Evolutionary conservation across 345 rosid genomes (phyloP).

Genomic region (Nasturtium officinale): DNA sequence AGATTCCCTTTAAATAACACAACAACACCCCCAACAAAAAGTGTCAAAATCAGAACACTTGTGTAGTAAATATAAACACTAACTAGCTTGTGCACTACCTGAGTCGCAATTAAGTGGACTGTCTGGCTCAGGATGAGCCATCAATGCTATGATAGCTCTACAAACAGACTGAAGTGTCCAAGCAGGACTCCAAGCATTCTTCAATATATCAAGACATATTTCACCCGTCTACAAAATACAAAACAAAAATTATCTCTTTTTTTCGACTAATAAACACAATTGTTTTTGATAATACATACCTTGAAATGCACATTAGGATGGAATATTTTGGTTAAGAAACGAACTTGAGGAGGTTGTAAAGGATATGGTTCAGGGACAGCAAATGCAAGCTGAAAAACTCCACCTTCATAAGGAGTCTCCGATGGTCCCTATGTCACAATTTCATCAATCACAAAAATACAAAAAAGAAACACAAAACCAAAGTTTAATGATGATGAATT

Average conservation of each 20-base stretch:
- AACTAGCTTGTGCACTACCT: constrained; percentile 46
- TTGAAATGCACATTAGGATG: constrained; percentile 99
- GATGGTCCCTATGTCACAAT: constrained; percentile 68
- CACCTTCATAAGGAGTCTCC: constrained; percentile 97
- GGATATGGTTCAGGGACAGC: constrained; percentile 98
- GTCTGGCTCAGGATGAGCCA: constrained; percentile 98
- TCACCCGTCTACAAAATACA: constrained; percentile 73
- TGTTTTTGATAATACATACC: constrained; percentile 48
- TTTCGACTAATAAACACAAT: not conserved
- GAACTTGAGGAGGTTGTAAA: constrained; percentile 98
- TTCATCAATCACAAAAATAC: not conserved
- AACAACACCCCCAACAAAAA: not conserved
- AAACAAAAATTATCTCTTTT: not conserved
- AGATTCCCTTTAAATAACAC: constrained; percentile 66
- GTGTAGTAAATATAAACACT: constrained; percentile 1
- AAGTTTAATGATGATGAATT: not conserved
- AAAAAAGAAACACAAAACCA: not conserved
- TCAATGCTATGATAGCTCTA: constrained; percentile 93
- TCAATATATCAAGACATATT: constrained; percentile 95
- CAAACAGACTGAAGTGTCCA: constrained; percentile 99
- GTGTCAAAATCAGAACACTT: constrained; percentile 2
- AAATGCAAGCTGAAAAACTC: constrained; percentile 93
- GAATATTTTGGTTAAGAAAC: constrained; percentile 93
- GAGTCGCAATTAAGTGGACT: constrained; percentile 99
- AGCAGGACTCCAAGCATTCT: constrained; percentile 99